Evolutionary conservation across 306 rosid genomes (phyloP), one percentile per base, ranked within the genome.

Genomic region (Cucumis hystrix): DNA sequence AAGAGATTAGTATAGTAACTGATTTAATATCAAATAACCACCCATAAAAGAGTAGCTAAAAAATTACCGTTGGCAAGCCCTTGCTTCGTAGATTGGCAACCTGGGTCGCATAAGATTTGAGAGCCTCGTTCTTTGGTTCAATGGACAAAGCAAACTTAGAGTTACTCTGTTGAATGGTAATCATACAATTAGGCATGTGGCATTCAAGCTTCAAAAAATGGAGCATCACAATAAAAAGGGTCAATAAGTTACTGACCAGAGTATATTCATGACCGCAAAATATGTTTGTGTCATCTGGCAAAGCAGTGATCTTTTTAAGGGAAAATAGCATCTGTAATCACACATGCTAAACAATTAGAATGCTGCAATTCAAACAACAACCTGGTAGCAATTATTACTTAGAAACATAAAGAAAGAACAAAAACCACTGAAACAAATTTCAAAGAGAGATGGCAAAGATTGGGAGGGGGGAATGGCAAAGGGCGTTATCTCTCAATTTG

Each of bases 241-340:
- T 15, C 39, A 78, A 23, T 62, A 72, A 51, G 57, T 49, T 74
- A 82, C 96, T 71, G 72, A 95, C 99, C 96, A 86, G 67, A 11
- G 99, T 95, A 81, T 92, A 87, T 55, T 92, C 97, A 65, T 95
- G 99, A 78, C 99, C 96, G 45, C 91, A 92, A 72, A 87, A 95
- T 78, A 95, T 83, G 80, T 77, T 87, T 28, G 99, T 95, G 77
- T 86, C 84, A 13, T 95, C 99, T 23, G 97, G 89, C 86, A 92
- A 84, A 40, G 91, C 74, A 85, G 37, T 81, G 79, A 95, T 89
- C 91, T 86, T 95, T 79, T 79, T 58, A 73, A 92, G 96, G 78
- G 99, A 95, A 41, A 87, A 81, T 40, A 84, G 77, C 99, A 95
- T 92, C 99, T 95, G 93, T 58, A 17, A 73, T 69, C 80, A 84